Base-by-base conservation (phyloP, 371 early-diverging fungal genomes). In the Mucor piriformis region DNA sequence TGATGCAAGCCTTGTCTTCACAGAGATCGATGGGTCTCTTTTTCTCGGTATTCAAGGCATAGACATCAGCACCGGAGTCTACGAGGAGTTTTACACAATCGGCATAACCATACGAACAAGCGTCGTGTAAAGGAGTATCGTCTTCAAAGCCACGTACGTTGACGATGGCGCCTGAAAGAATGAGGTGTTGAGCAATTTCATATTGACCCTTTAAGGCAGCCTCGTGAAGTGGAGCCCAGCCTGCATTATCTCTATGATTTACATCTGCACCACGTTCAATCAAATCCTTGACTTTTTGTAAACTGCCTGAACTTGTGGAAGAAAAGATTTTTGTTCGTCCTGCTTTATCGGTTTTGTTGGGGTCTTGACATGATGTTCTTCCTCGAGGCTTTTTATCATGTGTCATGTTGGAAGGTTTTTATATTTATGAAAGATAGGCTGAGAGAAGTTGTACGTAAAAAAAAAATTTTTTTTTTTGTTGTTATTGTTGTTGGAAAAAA, bases 71-170 rank as follows among this genome's bases (percentile, higher is more conserved):
- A 11, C 85, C 88, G 13, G 67, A 54, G 3, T 79, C 66, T 1
- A 87, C 60, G 37, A 92, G 62, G 12, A 83, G 44, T 52, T 79
- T 63, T 6, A 88, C 88, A 44, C 74, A 70, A 25, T 86, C 83
- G 16, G 76, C 50, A 48, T 87, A 81, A 0, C 88, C 89, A 64
- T 88, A 86, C 15, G 84, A 67, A 27, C 86, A 81, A n/a, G 92
- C 91, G 81, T 91, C 91, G 70, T 92, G 92, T 50, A 93, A 61
- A 20, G 94, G 85, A n/a, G 92, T 88, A 38, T 83, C 84, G 27
- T 81, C 81, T 56, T 88, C 86, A 34, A 74, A 69, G 27, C 85
- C 87, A 40, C 69, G 63, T 6, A 80, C 77, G 55, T 88, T 82
- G 40, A 88, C 67, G 43, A 83, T 78, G 0, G 83, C 82, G 6